These are phyloP conservation scores for Musa balbisiana DNA, from an alignment of 202 grass and related monocot genomes.

Conservation along the genomic window DNA sequence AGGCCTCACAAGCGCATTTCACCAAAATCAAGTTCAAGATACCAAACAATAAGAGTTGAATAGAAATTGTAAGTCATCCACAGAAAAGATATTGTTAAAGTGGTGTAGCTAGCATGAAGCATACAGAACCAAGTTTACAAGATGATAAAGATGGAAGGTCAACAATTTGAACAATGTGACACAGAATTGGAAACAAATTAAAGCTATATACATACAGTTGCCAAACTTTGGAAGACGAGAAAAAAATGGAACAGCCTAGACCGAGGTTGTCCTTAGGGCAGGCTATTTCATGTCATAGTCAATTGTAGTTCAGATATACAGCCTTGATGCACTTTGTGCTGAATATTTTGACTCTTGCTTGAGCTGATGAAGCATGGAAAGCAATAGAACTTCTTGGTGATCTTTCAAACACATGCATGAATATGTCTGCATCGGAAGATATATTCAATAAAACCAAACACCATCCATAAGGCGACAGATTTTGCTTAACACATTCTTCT, in stretches of 20 bases:
- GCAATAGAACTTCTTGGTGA: too few species aligned
- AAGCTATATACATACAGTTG: too few species aligned
- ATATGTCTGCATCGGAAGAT: neutral
- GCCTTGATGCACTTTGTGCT: too few species aligned
- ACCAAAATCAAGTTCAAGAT: neutral
- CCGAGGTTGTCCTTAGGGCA: too few species aligned
- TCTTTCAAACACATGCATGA: too few species aligned
- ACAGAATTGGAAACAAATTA: neutral
- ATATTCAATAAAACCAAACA: neutral
- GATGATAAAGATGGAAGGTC: neutral
- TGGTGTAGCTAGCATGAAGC: neutral
- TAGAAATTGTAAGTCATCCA: neutral
- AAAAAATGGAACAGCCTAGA: too few species aligned
- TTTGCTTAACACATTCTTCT: neutral
- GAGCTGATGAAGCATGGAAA: too few species aligned
- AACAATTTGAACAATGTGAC: neutral
- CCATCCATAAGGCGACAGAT: neutral
- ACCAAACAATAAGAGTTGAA: neutral
- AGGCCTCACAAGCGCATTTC: neutral
- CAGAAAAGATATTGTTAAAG: too few species aligned
- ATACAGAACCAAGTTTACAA: neutral
- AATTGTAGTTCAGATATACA: too few species aligned
- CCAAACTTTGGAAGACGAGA: neutral
- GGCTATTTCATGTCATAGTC: neutral
- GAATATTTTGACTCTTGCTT: too few species aligned